These are phyloP conservation scores for Psilocybe cubensis DNA, from an alignment of 768 basidiomycete species.

Conservation along the genomic window DNA sequence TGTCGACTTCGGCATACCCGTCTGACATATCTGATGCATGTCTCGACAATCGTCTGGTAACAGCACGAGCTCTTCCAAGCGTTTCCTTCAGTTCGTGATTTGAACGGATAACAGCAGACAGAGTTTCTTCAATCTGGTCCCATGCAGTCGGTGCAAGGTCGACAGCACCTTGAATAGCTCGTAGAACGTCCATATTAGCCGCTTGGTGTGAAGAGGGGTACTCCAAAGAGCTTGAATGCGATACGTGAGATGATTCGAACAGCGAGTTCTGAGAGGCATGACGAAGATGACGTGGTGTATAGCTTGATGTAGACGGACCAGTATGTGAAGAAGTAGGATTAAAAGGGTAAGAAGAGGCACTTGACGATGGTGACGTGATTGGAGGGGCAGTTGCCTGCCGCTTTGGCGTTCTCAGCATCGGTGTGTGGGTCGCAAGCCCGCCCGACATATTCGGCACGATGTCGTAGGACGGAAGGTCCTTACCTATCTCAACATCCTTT, in stretches of 20 bases:
- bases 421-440: conserved; percentile 40
- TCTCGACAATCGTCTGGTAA: conserved; percentile 65
- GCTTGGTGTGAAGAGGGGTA: conserved; percentile 58
- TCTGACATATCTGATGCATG: conserved; percentile 63
- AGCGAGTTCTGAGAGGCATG: conserved; percentile 41
- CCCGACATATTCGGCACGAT: conserved; percentile 39
- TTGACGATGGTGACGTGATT: conserved; percentile 28
- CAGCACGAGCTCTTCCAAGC: conserved; percentile 62
- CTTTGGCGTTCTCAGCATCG: conserved; percentile 54
- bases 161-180: conserved; percentile 78
- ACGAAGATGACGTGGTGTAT: background rate
- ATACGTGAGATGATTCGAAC: conserved; percentile 33
- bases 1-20: conserved; percentile 55
- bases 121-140: conserved; percentile 75
- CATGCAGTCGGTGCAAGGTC: conserved; percentile 83
- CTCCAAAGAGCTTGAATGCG: conserved; percentile 45
- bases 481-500: conserved; percentile 90
- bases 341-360: conserved; percentile 27
- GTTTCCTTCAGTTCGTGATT: conserved; percentile 52
- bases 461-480: conserved; percentile 71
- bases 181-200: conserved; percentile 77
- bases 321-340: conserved; percentile 8
- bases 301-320: conserved; percentile 38
- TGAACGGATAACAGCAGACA: conserved; percentile 48
- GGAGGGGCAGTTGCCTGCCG: conserved; percentile 45